Evolutionary conservation across 2,329 filamentous ascomycete species (phyloP).

Genomic region (Venturia carpophila): DNA sequence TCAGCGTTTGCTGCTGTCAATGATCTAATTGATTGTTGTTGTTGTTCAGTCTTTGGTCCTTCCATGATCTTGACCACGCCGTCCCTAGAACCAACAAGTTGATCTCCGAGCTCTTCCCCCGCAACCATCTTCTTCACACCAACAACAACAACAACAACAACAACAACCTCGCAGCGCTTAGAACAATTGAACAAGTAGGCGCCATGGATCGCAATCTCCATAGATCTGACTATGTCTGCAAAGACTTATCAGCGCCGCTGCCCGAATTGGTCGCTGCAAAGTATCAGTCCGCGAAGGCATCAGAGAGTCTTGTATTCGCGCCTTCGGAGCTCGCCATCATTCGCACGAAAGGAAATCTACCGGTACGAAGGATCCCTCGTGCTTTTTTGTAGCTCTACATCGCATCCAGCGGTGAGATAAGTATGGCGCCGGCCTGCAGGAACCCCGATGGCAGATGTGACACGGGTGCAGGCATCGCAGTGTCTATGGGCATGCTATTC

Average conservation of each 20-base stretch:
- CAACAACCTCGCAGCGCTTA: not conserved
- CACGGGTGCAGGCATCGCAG: not conserved
- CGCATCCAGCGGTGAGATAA: slow-evolving; percentile 8
- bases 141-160: not conserved
- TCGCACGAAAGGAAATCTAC: slow-evolving; percentile 30
- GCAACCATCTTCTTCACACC: not conserved
- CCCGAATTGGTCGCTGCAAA: slow-evolving; percentile 32
- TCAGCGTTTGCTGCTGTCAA: not conserved
- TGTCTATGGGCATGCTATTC: not conserved
- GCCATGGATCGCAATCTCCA: not conserved
- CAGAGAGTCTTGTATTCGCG: slow-evolving; percentile 32
- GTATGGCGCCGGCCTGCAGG: not conserved
- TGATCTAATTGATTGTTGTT: not conserved
- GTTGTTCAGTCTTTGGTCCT: not conserved
- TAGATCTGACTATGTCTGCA: slow-evolving; percentile 17
- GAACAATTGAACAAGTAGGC: not conserved
- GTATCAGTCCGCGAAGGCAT: slow-evolving; percentile 31
- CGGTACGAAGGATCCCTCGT: slow-evolving; percentile 25
- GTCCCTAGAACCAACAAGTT: too few species aligned
- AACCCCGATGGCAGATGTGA: not conserved
- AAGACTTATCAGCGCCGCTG: slow-evolving; percentile 30
- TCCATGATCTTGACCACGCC: not conserved
- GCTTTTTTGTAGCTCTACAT: not conserved
- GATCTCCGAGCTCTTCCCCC: not conserved
- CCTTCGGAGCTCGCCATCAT: slow-evolving; percentile 34